Evolutionary conservation across 345 rosid species (phyloP), one percentile per base, ranked within the genome.

Genomic region (Eucalyptus regnans): DNA sequence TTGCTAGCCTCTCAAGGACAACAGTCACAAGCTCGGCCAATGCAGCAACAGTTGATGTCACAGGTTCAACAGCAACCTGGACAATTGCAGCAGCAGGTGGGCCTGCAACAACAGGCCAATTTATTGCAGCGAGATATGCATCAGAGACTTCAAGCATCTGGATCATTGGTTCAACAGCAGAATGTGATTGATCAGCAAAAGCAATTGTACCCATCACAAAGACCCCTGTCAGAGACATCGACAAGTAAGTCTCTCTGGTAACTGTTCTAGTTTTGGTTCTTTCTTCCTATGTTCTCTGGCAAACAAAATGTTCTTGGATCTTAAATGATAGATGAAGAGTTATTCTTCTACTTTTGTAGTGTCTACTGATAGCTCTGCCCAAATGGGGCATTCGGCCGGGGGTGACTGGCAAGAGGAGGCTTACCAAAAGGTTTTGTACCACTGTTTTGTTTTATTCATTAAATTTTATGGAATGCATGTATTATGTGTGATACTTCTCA

Each of bases 361-460:
- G 89, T 93, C 97, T 56, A 91, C 95, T 58, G 99, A 95, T 93
- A 94, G 81, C 46, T 71, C 98, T 51, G 93, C 95, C 88, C 96
- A 96, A 93, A 93, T 94, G 25, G 97, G 96, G 80, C 94, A 91
- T 90, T 92, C 91, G 88, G 95, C 90, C 89, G 97, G 96, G 43
- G 94, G 91, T 88, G 99, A 97, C 91, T 96, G 97, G 99, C 99
- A 95, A 93, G 99, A 98, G 92, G 99, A 98, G 92, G 93, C 92
- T 89, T 95, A 90, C 89, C 97, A 95, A 89, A 96, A 98, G 99
- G 99, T 97, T 91, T 29, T 86, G 25, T 48, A 4, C 44, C 41
- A n/a, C 87, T 10, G 41, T 46, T n/a, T 89, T 22, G 37, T 71
- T 17, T 41, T 25, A 37, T 71, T 88, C 27, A 66, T 54, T 87